Percentiles rank a stretch among this genome's conserved stretches.
phyloP scores from a whole-genome alignment of 2,329 filamentous ascomycete species.

The Chaetothyriales sp. region DNA sequence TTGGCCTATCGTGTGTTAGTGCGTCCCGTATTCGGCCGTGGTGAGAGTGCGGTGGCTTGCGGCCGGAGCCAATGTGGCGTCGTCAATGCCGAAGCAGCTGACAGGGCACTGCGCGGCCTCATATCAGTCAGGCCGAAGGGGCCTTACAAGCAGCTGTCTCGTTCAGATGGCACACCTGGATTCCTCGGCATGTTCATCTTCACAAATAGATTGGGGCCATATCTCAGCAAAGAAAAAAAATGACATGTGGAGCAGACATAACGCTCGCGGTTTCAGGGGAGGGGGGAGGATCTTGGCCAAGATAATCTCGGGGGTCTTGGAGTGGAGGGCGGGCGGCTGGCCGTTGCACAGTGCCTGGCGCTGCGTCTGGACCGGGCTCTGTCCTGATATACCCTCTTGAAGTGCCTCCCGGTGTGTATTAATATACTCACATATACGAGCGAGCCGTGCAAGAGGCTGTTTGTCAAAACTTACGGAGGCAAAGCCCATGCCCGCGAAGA shows the following conservation, averaged over 20 bases:
- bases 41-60: not conserved
- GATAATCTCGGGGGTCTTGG: too few relatives aligned
- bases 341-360: too few relatives aligned
- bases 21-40: not conserved
- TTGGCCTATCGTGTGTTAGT: not conserved
- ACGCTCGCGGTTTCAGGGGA: not conserved
- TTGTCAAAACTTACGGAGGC: too few relatives aligned
- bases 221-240: not conserved
- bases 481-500: too few relatives aligned
- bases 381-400: too few relatives aligned
- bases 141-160: not conserved
- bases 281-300: not conserved
- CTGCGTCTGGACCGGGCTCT: too few relatives aligned
- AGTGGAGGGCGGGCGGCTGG: too few relatives aligned
- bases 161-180: not conserved
- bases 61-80: not conserved
- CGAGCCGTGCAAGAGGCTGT: too few relatives aligned
- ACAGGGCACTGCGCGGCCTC: not conserved
- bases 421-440: too few relatives aligned
- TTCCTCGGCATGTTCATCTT: not conserved
- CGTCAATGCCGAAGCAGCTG: not conserved
- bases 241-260: not conserved
- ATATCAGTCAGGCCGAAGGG: not conserved
- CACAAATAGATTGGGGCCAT: not conserved
- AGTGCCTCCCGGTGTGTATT: too few relatives aligned